phyloP scores from a whole-genome alignment of 139 green algal species.

The Pleodorina starrii region DNA sequence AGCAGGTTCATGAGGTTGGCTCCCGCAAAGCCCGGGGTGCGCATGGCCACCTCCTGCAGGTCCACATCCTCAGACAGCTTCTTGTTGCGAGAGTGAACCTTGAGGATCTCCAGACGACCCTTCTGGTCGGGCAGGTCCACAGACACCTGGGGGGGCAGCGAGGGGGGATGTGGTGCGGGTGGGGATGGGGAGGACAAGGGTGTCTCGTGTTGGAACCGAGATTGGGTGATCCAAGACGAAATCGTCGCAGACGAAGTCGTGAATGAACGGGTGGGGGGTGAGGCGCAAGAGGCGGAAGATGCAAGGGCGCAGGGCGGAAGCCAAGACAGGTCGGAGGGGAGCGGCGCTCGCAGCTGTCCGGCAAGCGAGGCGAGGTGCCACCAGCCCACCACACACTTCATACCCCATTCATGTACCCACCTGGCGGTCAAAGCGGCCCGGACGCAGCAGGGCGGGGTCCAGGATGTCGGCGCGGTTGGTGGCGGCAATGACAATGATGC shows the following conservation, averaged over 20 bases:
- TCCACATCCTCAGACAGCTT: slow-evolving; percentile 94
- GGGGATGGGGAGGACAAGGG: too few relatives aligned
- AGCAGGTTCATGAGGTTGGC: slow-evolving; percentile 99
- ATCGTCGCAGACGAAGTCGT: too few relatives aligned
- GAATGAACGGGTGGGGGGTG: too few relatives aligned
- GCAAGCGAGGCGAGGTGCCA: too few relatives aligned
- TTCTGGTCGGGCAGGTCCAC: slow-evolving; percentile 98
- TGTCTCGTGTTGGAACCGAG: too few relatives aligned
- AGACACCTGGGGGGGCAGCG: slow-evolving; percentile 76
- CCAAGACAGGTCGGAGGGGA: too few relatives aligned
- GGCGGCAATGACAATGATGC: slow-evolving; percentile 99
- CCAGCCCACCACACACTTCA: too few relatives aligned
- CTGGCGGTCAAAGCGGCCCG: slow-evolving; percentile 98
- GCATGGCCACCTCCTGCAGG: slow-evolving; percentile 92
- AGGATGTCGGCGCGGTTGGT: slow-evolving; percentile 99
- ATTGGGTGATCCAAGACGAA: too few relatives aligned
- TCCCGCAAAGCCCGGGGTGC: slow-evolving; percentile 94
- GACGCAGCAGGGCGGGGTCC: slow-evolving; percentile 97
- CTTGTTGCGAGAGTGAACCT: slow-evolving; percentile 98
- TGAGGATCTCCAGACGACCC: slow-evolving; percentile 95
- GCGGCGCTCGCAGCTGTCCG: too few relatives aligned
- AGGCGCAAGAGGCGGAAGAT: too few relatives aligned
- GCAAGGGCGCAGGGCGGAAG: too few relatives aligned
- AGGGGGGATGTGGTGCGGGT: too few relatives aligned
- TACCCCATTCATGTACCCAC: neutral